Percentiles rank a stretch among this genome's conserved stretches.
Conservation (phyloP, 2,329 filamentous ascomycete species). For the Cadophora luteo-olivacea region DNA sequence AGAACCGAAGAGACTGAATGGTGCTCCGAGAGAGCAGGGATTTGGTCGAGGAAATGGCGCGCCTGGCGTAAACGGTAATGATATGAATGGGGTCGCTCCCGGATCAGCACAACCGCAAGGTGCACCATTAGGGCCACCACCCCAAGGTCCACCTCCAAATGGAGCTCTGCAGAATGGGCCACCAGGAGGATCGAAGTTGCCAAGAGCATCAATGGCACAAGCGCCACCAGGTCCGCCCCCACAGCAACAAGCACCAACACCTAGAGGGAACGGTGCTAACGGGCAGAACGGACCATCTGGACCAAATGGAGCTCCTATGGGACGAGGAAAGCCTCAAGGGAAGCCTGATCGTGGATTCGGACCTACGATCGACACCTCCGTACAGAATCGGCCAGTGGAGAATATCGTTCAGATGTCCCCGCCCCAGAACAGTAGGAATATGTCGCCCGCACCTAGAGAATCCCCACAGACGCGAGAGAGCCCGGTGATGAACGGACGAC, state of each 20-base stretch:
- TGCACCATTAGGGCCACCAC: slow-evolving; percentile 45
- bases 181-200: slow-evolving; percentile 59
- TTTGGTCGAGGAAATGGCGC: slow-evolving; percentile 39
- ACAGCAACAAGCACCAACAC: slow-evolving; percentile 66
- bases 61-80: slow-evolving; percentile 48
- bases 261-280: slow-evolving; percentile 42
- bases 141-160: slow-evolving; percentile 44
- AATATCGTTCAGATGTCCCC: slow-evolving; percentile 49
- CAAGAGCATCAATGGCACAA: slow-evolving; percentile 63
- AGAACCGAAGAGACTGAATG: slow-evolving; percentile 57
- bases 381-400: slow-evolving; percentile 52
- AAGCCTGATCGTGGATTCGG: slow-evolving; percentile 42
- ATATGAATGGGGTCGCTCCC: slow-evolving; percentile 43
- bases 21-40: slow-evolving; percentile 49
- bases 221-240: slow-evolving; percentile 69
- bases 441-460: slow-evolving; percentile 46
- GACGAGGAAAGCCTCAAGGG: slow-evolving; percentile 37
- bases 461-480: slow-evolving; percentile 54
- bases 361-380: slow-evolving; percentile 41
- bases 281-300: slow-evolving; percentile 22
- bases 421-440: slow-evolving; percentile 46
- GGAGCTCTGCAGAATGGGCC: slow-evolving; percentile 51
- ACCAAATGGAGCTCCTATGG: slow-evolving; percentile 24
- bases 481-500: slow-evolving; percentile 63
- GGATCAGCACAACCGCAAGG: slow-evolving; percentile 43